These are phyloP conservation scores for Penicillium odoratum DNA, from an alignment of 495 filamentous ascomycete species.

Conservation along the genomic window DNA sequence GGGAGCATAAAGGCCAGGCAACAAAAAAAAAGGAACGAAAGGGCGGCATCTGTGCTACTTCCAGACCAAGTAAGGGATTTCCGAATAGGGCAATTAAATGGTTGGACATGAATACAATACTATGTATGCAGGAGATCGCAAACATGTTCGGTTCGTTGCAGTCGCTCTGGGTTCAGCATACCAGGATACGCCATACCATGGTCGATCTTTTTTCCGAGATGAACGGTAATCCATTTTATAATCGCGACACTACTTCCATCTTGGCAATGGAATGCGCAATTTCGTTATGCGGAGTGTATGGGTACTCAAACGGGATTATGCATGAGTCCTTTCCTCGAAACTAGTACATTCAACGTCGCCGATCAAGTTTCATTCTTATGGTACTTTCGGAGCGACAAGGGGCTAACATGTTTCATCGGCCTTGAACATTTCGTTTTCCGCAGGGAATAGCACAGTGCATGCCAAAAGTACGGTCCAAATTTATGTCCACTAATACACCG, in stretches of 20 bases:
- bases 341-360: slow-evolving; percentile 15
- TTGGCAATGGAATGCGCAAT: slow-evolving; percentile 13
- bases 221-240: neutral
- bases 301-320: slow-evolving; percentile 11
- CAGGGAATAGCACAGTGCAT: neutral
- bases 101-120: slow-evolving; percentile 12
- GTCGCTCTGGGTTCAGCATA: slow-evolving; percentile 9
- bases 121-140: slow-evolving; percentile 18
- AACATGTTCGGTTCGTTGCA: slow-evolving; percentile 12
- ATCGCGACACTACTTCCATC: neutral
- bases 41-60: slow-evolving; percentile 20
- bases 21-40: slow-evolving; percentile 4
- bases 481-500: neutral
- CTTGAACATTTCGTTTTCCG: neutral
- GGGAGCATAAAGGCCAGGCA: neutral
- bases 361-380: slow-evolving; percentile 16
- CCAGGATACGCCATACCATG: slow-evolving; percentile 15
- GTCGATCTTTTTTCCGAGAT: slow-evolving; percentile 6
- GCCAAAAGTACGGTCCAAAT: neutral
- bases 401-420: neutral
- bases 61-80: slow-evolving; percentile 26
- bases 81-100: slow-evolving; percentile 18
- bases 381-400: slow-evolving; percentile 5
- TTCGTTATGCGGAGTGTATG: neutral
- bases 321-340: slow-evolving; percentile 12